Evolutionary conservation across 2,329 filamentous ascomycete genomes (phyloP).

Genomic region (Diplodia seriata): DNA sequence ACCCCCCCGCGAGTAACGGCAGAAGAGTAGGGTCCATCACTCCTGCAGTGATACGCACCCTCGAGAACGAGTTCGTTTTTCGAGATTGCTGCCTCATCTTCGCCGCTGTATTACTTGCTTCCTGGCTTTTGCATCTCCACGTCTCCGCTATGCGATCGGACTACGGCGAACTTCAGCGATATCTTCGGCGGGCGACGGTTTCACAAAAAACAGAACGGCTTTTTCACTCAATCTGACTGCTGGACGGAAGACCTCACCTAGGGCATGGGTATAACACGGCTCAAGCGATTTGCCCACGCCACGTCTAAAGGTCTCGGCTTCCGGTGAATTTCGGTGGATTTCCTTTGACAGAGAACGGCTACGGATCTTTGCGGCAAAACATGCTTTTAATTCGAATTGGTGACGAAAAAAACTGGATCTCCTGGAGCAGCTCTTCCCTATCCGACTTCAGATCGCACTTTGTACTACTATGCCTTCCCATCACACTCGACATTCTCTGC

Average conservation of each 20-base stretch:
- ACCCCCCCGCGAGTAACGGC: conserved; percentile 39
- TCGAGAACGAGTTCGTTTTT: conserved; percentile 13
- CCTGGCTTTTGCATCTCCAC: conserved; percentile 27
- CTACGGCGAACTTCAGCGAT: conserved; percentile 32
- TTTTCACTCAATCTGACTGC: conserved; percentile 29
- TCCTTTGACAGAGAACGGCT: conserved; percentile 42
- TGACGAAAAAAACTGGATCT: conserved; percentile 33
- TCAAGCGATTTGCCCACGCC: conserved; percentile 28
- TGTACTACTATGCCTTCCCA: conserved; percentile 53
- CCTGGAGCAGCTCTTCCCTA: conserved; percentile 31
- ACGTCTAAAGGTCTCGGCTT: conserved; percentile 32
- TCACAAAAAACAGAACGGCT: conserved; percentile 28
- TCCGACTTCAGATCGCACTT: conserved; percentile 41
- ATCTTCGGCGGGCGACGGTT: conserved; percentile 29
- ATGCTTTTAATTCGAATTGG: conserved; percentile 33
- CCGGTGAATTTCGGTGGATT: conserved; percentile 44
- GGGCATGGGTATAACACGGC: conserved; percentile 31
- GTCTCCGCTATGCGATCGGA: conserved; percentile 22
- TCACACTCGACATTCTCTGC: conserved; percentile 34
- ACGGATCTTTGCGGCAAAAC: conserved; percentile 32
- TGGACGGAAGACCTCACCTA: conserved; percentile 29
- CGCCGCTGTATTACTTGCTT: conserved; percentile 33
- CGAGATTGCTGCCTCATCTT: conserved; percentile 32
- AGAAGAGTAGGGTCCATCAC: conserved; percentile 25
- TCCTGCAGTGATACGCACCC: conserved; percentile 22